Percentiles rank a stretch among this genome's conserved stretches.
phyloP scores from a whole-genome alignment of 306 rosid genomes.

The Citrullus mucosospermus region DNA sequence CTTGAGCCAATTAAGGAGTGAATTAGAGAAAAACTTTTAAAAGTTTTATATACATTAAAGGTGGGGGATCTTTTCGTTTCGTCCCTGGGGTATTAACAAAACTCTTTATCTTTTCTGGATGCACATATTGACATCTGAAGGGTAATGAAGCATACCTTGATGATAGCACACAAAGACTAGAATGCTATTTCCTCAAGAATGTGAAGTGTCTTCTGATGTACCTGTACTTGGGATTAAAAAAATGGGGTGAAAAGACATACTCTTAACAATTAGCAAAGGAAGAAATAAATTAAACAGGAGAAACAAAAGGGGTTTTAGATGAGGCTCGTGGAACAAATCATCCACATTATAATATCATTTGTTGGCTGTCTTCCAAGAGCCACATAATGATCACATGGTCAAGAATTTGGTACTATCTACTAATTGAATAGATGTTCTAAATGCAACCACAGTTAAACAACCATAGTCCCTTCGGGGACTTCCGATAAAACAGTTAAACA shows the following conservation, averaged over 20 bases:
- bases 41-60: not conserved
- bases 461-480: not conserved
- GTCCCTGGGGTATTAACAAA: not conserved
- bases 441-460: too few relatives aligned
- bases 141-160: not conserved
- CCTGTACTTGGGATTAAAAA: slow-evolving; percentile 36
- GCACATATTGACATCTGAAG: not conserved
- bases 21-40: not conserved
- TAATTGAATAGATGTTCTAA: not conserved
- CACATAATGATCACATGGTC: not conserved
- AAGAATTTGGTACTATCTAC: not conserved
- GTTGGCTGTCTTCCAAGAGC: not conserved
- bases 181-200: slow-evolving; percentile 82
- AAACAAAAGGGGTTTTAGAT: not conserved
- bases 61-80: not conserved
- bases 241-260: not conserved
- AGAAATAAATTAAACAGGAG: not conserved
- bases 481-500: not conserved
- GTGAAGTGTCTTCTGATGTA: slow-evolving; percentile 79
- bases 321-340: not conserved
- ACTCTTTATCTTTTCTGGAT: not conserved
- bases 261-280: not conserved
- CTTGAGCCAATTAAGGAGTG: not conserved
- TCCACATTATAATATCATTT: not conserved
- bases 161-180: slow-evolving; percentile 6